Conservation (phyloP, 805 yeast species). For the Cyberlindnera bimundalis region DNA sequence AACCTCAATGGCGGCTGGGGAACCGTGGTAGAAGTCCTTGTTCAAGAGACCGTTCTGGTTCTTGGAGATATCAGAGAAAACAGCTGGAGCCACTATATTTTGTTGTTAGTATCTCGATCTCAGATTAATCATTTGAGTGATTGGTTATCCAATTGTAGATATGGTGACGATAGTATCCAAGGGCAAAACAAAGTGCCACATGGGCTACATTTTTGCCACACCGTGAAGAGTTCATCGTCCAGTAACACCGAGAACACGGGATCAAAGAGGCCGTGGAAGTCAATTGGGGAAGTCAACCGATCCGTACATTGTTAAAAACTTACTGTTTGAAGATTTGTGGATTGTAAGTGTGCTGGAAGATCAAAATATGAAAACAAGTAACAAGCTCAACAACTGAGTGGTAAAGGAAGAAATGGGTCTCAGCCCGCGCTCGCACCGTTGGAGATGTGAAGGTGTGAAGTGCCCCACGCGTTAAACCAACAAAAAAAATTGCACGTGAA, state of each 20-base stretch:
- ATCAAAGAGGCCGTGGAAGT: too few relatives aligned
- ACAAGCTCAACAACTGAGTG: background rate
- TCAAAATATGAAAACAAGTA: background rate
- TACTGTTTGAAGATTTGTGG: conserved; percentile 7
- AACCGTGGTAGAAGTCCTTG: conserved; percentile 89
- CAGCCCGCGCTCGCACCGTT: background rate
- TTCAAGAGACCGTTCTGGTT: conserved; percentile 85
- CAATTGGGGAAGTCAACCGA: too few relatives aligned
- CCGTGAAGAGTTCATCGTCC: too few relatives aligned
- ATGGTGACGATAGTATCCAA: too few relatives aligned
- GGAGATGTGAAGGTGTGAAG: background rate
- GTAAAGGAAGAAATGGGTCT: background rate
- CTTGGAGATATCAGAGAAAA: conserved; percentile 91
- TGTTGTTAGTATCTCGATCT: background rate
- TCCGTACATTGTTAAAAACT: too few relatives aligned
- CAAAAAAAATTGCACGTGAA: conserved; percentile 2
- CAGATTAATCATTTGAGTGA: too few relatives aligned
- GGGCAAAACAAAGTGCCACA: too few relatives aligned
- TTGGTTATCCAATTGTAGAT: too few relatives aligned
- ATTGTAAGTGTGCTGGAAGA: background rate
- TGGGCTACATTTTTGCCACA: too few relatives aligned
- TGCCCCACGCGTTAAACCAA: background rate
- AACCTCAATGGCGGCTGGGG: conserved; percentile 84
- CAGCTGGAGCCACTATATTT: conserved; percentile 68
- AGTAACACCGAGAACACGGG: too few relatives aligned